A percentile compares a stretch with the other conserved stretches of the same genome.
These are phyloP conservation scores for Nephelium lappaceum DNA, from an alignment of 345 rosid species.

Conservation along the genomic window DNA sequence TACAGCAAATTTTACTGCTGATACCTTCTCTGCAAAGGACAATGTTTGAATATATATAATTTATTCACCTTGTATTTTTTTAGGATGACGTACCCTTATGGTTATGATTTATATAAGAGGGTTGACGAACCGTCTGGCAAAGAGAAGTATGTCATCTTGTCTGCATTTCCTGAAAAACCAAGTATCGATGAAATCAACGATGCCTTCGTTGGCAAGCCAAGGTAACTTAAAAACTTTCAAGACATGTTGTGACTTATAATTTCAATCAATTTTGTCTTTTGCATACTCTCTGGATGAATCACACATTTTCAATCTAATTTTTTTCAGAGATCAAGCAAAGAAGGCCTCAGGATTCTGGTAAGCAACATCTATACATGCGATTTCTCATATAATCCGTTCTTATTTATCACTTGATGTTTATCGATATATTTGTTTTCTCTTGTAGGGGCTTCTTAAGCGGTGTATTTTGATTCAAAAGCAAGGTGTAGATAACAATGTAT, in stretches of 20 bases:
- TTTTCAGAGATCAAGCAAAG: conserved; percentile 54
- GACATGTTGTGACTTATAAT: not conserved
- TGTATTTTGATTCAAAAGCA: conserved; percentile 35
- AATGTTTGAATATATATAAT: not conserved
- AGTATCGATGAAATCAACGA: conserved; percentile 67
- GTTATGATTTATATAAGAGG: conserved; percentile 76
- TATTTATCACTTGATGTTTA: conserved; percentile 1
- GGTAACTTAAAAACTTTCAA: conserved; percentile 32
- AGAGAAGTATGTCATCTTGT: conserved; percentile 67
- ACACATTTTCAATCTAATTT: conserved; percentile 4
- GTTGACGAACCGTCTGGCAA: conserved; percentile 52
- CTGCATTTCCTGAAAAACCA: conserved; percentile 62
- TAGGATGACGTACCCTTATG: conserved; percentile 77
- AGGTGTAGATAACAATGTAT: not conserved
- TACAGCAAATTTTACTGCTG: not conserved
- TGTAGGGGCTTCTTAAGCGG: conserved; percentile 67
- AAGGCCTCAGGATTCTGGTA: conserved; percentile 74
- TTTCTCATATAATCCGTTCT: not conserved
- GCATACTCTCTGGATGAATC: not conserved
- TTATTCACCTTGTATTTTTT: not conserved
- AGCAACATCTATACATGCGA: conserved; percentile 11
- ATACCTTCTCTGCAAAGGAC: not conserved
- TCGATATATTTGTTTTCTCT: conserved; percentile 2
- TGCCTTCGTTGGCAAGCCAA: conserved; percentile 70
- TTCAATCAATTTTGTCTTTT: not conserved